phyloP scores from a whole-genome alignment of 75 land plant genomes.

The Larix kaempferi region DNA sequence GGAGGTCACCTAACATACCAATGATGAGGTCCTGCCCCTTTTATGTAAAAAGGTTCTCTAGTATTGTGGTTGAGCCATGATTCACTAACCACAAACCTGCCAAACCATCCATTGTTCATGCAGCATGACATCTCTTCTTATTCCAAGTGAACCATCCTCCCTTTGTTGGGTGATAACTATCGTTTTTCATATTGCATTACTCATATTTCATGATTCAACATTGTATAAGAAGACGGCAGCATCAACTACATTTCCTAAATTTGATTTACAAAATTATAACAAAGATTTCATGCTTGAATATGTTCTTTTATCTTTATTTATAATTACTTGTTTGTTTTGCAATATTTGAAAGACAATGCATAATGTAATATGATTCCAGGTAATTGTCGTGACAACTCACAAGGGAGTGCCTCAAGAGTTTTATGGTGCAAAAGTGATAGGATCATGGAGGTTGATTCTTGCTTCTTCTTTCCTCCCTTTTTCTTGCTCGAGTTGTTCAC shows the following conservation, averaged over 20 bases:
- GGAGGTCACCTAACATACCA: too few species aligned
- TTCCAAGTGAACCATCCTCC: too few species aligned
- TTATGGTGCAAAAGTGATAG: constrained; percentile 89
- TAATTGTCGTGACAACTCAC: constrained; percentile 97
- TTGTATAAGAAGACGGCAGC: neutral
- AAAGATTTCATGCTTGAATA: neutral
- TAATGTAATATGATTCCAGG: constrained; percentile 38
- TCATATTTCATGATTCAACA: neutral
- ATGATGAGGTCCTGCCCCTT: too few species aligned
- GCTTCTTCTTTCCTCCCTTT: neutral
- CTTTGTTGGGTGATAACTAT: too few species aligned
- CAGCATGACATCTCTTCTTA: too few species aligned
- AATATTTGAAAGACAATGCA: neutral
- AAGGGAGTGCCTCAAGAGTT: constrained; percentile 96
- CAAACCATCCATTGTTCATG: too few species aligned
- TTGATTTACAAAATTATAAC: neutral
- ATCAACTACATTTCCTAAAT: neutral
- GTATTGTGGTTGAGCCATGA: too few species aligned
- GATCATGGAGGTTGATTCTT: constrained; percentile 79
- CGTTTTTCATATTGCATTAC: neutral
- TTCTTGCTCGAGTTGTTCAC: neutral
- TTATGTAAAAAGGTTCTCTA: too few species aligned
- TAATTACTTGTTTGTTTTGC: neutral
- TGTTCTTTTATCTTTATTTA: neutral
- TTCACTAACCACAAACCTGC: too few species aligned